Evolutionary conservation across 495 filamentous ascomycete genomes (phyloP).

Genomic region (Pyrenopolyporus hunteri): DNA sequence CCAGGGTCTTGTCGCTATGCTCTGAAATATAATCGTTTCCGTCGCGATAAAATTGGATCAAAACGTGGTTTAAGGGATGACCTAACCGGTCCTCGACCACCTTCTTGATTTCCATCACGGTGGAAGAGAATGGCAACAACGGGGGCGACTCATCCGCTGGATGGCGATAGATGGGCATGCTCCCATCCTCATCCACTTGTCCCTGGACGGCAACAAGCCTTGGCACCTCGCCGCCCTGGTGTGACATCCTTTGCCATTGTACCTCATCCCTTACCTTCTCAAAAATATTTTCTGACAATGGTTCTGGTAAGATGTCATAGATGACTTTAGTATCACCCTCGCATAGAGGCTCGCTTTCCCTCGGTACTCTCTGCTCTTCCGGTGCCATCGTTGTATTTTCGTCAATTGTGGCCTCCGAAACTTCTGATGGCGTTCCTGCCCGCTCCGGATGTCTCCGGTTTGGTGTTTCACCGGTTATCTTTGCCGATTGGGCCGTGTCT

Average conservation of each 20-base stretch:
- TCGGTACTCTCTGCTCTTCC: constrained; percentile 11
- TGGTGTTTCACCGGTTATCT: constrained; percentile 14
- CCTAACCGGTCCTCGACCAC: constrained; percentile 71
- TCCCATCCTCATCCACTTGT: constrained; percentile 69
- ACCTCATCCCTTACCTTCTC: constrained; percentile 77
- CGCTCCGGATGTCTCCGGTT: constrained; percentile 1
- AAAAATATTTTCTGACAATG: constrained; percentile 66
- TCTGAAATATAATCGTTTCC: constrained; percentile 96
- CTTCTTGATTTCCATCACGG: constrained; percentile 69
- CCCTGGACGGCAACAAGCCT: constrained; percentile 94
- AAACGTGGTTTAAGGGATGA: constrained; percentile 87
- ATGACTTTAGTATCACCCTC: constrained; percentile 84
- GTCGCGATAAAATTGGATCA: constrained; percentile 91
- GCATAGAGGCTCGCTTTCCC: constrained; percentile 50
- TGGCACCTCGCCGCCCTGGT: constrained; percentile 89
- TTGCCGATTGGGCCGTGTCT: constrained; percentile 1
- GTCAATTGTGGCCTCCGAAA: constrained; percentile 25
- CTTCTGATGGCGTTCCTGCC: constrained; percentile 1
- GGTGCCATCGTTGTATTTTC: constrained; percentile 32
- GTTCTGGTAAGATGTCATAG: constrained; percentile 63
- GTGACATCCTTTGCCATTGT: constrained; percentile 89
- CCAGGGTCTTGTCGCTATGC: constrained; percentile 95
- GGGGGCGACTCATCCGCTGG: constrained; percentile 89
- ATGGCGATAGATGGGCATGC: constrained; percentile 90
- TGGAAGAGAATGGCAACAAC: constrained; percentile 72